Conservation (phyloP, 164 flowering plant species). For the Vitis riparia region DNA sequence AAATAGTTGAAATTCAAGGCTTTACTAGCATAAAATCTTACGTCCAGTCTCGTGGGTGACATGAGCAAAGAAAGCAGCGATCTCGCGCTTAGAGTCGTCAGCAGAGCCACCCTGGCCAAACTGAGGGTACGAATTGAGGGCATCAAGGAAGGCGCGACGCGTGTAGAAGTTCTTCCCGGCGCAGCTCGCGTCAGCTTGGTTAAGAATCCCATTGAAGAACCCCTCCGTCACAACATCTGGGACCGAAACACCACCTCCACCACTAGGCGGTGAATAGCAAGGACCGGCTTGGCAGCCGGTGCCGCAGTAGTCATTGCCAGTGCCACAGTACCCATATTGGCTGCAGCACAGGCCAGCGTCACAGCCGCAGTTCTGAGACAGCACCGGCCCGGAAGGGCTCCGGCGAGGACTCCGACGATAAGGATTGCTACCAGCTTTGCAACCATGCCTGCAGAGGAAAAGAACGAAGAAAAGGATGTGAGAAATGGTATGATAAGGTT, state of each 20-base stretch:
- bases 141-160: slow-evolving; percentile 43
- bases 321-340: slow-evolving; percentile 37
- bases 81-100: slow-evolving; percentile 59
- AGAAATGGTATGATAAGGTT: no score
- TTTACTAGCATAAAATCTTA: slow-evolving; percentile 22
- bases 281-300: slow-evolving; percentile 42
- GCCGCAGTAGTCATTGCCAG: slow-evolving; percentile 39
- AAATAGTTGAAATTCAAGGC: no score
- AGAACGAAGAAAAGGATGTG: no score
- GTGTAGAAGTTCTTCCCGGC: slow-evolving; percentile 55
- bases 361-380: slow-evolving; percentile 32
- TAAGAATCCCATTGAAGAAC: slow-evolving; percentile 47
- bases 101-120: slow-evolving; percentile 46
- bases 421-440: neutral
- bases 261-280: slow-evolving; percentile 16
- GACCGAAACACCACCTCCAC: slow-evolving; percentile 23
- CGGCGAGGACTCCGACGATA: slow-evolving; percentile 5
- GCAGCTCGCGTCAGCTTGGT: slow-evolving; percentile 34
- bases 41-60: slow-evolving; percentile 63
- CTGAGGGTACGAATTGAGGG: slow-evolving; percentile 33
- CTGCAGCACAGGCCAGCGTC: slow-evolving; percentile 24
- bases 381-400: neutral
- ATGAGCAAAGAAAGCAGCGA: slow-evolving; percentile 71
- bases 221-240: slow-evolving; percentile 35
- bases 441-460: no score